Conservation (phyloP, 768 basidiomycete genomes). For the Panaeolus papilionaceus region DNA sequence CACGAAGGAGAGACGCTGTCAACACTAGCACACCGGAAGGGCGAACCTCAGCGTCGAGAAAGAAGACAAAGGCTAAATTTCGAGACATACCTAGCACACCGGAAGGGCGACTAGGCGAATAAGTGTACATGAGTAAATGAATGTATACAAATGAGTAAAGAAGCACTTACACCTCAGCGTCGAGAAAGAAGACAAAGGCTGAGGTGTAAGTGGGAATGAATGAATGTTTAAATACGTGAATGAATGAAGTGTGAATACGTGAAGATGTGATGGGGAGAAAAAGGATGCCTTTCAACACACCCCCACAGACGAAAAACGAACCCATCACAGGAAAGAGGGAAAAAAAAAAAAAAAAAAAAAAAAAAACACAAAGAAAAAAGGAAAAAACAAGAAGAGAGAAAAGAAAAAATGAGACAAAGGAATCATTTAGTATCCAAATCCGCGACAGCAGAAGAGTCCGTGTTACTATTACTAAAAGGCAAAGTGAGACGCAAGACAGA, state of each 20-base stretch:
- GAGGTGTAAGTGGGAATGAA: background rate
- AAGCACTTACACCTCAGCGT: background rate
- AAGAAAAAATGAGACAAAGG: background rate
- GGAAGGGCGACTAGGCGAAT: background rate
- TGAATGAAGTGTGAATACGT: background rate
- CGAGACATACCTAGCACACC: conserved; percentile 1
- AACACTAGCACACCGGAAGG: conserved; percentile 23
- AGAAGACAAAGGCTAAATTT: background rate
- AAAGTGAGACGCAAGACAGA: background rate
- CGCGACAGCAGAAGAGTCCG: background rate
- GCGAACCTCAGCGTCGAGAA: conserved; percentile 8
- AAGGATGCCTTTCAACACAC: background rate
- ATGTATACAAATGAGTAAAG: background rate
- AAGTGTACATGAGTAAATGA: background rate
- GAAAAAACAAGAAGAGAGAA: background rate
- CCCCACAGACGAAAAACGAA: background rate
- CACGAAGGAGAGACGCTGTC: no score
- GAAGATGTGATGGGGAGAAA: background rate
- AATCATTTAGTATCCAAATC: background rate
- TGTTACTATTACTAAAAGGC: background rate
- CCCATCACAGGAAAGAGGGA: background rate
- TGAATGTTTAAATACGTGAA: background rate
- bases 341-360: background rate
- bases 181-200: background rate
- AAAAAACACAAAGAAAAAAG: background rate